Percentiles rank a stretch among this genome's conserved stretches.
These are phyloP conservation scores for Aureobasidium sp. DNA, from an alignment of 2,329 filamentous ascomycete genomes.

Conservation along the genomic window DNA sequence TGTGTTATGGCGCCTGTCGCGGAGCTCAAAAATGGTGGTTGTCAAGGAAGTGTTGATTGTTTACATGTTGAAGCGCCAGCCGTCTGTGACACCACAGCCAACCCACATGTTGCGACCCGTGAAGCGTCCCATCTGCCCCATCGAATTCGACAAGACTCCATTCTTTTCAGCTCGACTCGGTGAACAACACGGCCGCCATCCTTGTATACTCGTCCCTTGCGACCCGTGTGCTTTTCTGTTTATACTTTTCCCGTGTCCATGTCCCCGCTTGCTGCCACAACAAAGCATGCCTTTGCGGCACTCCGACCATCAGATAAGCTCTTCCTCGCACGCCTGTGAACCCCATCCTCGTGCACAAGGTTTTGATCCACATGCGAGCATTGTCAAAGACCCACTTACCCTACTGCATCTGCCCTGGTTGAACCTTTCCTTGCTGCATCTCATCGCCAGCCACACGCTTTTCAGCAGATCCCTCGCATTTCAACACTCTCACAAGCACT, in stretches of 20 bases:
- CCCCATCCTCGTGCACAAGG: not conserved
- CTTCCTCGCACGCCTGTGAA: not conserved
- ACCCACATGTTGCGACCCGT: not conserved
- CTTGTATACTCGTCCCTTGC: slow-evolving; percentile 1
- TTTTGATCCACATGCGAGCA: slow-evolving; percentile 2
- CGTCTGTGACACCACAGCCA: not conserved
- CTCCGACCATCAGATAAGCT: not conserved
- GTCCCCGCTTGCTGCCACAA: not conserved
- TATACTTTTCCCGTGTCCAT: not conserved
- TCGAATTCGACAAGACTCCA: not conserved
- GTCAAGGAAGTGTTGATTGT: slow-evolving; percentile 4
- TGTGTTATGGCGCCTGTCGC: not conserved
- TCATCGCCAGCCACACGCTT: not conserved
- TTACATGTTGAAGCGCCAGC: not conserved
- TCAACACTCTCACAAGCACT: slow-evolving; percentile 22
- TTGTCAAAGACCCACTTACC: not conserved
- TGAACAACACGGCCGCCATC: not conserved
- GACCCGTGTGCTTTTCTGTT: not conserved
- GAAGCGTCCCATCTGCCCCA: not conserved
- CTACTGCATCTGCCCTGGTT: slow-evolving; percentile 11
- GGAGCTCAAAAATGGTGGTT: not conserved
- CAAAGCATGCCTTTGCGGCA: slow-evolving; percentile 1
- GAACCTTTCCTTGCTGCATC: not conserved
- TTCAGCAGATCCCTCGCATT: slow-evolving; percentile 42
- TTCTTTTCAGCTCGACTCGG: not conserved